Evolutionary conservation across 805 yeast species (phyloP).

Genomic region (Zygotorulaspora danielsina): DNA sequence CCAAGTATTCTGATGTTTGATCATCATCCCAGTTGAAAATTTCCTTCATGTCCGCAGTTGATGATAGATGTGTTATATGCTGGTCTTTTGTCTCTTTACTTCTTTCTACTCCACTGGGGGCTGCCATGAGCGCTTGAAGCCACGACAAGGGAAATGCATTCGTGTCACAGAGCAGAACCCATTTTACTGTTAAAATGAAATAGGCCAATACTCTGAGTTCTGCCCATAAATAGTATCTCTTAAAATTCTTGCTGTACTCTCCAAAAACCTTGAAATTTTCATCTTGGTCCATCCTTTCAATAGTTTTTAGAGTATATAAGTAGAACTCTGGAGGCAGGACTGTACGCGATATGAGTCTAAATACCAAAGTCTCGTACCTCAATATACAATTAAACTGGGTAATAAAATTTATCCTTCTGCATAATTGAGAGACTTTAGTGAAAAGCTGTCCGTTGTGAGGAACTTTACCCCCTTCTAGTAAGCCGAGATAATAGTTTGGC

Average conservation of each 20-base stretch:
- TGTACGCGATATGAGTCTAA: conserved; percentile 20
- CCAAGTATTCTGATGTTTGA: conserved; percentile 24
- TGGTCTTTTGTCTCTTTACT: conserved; percentile 12
- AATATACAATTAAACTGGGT: conserved; percentile 12
- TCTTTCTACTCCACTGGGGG: conserved; percentile 4
- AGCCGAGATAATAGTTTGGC: conserved; percentile 37
- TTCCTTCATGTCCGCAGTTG: conserved; percentile 5
- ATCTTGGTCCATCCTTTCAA: conserved; percentile 9
- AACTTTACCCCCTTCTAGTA: conserved; percentile 39
- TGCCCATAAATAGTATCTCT: conserved; percentile 14
- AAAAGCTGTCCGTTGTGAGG: conserved; percentile 41
- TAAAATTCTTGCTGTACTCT: conserved; percentile 10
- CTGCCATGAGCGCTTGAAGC: conserved; percentile 8
- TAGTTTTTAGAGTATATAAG: conserved; percentile 16
- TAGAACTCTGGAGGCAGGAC: conserved; percentile 30
- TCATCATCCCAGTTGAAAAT: conserved; percentile 21
- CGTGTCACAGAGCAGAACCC: conserved; percentile 19
- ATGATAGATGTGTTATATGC: conserved; percentile 10
- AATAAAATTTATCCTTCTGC: conserved; percentile 12
- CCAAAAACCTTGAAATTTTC: conserved; percentile 13
- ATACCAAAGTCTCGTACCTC: conserved; percentile 19
- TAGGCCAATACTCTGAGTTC: conserved; percentile 25
- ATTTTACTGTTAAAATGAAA: conserved; percentile 23
- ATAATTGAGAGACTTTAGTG: conserved; percentile 25
- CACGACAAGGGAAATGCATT: conserved; percentile 15